These are phyloP conservation scores for Penicillium sp. DNA, from an alignment of 2,329 filamentous ascomycete species.

Conservation along the genomic window DNA sequence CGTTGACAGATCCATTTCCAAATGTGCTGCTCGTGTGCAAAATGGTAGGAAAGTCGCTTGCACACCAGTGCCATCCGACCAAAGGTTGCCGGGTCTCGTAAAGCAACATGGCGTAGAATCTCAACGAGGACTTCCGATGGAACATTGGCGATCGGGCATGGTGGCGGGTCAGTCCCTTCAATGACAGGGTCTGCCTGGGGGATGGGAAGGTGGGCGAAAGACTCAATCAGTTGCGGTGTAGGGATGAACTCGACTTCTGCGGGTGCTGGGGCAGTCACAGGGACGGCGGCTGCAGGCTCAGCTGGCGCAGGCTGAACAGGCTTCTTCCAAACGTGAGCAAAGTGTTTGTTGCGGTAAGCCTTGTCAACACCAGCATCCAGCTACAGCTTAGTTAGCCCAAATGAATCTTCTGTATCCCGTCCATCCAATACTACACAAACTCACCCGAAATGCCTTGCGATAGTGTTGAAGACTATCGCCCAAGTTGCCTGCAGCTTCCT, in stretches of 20 bases:
- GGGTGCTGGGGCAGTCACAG: conserved; percentile 63
- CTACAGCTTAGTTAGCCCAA: conserved; percentile 53
- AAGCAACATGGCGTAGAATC: conserved; percentile 75
- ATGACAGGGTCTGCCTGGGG: conserved; percentile 69
- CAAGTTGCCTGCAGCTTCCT: conserved; percentile 81
- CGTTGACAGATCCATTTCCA: conserved; percentile 81
- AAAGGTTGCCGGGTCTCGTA: conserved; percentile 77
- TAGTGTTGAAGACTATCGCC: conserved; percentile 90
- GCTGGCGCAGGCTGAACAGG: conserved; percentile 53
- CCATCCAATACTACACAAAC: conserved; percentile 13
- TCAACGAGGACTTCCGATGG: conserved; percentile 86
- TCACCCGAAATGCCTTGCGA: conserved; percentile 83
- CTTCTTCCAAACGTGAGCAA: conserved; percentile 68
- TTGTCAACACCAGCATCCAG: conserved; percentile 85
- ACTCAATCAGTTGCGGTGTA: conserved; percentile 72
- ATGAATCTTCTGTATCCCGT: not conserved
- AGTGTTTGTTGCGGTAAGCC: conserved; percentile 89
- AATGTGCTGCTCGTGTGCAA: conserved; percentile 80
- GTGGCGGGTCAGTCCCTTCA: conserved; percentile 72
- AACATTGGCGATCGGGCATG: conserved; percentile 78
- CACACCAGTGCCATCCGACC: conserved; percentile 79
- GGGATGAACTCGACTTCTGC: conserved; percentile 58
- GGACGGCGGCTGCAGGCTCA: conserved; percentile 54
- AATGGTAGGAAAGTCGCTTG: conserved; percentile 83
- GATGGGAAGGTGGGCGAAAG: conserved; percentile 75